phyloP scores from a whole-genome alignment of 352 stramenopile genomes.

The Pseudoperonospora humuli region DNA sequence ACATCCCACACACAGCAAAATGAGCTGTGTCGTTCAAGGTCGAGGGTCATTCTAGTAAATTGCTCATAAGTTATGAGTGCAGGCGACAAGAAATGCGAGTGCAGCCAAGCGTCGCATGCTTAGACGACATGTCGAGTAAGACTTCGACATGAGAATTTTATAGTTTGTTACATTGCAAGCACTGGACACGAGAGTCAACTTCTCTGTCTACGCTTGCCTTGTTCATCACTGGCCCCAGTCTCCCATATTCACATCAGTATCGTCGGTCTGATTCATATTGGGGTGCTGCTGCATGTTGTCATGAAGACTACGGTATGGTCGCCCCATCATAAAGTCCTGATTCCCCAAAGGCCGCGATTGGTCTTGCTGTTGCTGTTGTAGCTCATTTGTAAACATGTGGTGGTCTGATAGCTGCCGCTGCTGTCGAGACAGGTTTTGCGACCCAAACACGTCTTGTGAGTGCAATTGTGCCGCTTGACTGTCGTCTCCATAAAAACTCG shows the following conservation, averaged over 20 bases:
- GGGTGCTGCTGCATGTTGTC: constrained; percentile 26
- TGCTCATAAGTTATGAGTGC: constrained; percentile 31
- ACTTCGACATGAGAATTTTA: no score
- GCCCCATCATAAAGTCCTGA: constrained; percentile 46
- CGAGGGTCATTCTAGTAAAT: constrained; percentile 11
- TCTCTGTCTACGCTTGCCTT: constrained; percentile 3
- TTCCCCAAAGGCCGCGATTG: constrained; percentile 28
- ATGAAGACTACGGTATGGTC: constrained; percentile 40
- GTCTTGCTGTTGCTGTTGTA: constrained; percentile 34
- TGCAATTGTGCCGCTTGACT: constrained; percentile 29
- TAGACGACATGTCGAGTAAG: no score
- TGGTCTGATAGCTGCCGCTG: constrained; percentile 32
- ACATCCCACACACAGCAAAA: constrained; percentile 6
- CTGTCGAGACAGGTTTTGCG: constrained; percentile 29
- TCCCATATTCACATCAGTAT: constrained; percentile 50
- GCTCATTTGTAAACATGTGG: constrained; percentile 35
- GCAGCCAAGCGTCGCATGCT: constrained; percentile 11
- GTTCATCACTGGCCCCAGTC: constrained; percentile 38
- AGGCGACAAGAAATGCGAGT: constrained; percentile 18
- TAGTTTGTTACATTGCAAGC: no score
- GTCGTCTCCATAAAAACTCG: constrained; percentile 41
- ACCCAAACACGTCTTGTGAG: constrained; percentile 42
- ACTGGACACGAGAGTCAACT: no score
- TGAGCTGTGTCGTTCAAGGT: constrained; percentile 8
- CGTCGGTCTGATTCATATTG: constrained; percentile 41